Base-by-base conservation (phyloP, 225 moss, liverwort and hornwort species). In the Polytrichum commune region DNA sequence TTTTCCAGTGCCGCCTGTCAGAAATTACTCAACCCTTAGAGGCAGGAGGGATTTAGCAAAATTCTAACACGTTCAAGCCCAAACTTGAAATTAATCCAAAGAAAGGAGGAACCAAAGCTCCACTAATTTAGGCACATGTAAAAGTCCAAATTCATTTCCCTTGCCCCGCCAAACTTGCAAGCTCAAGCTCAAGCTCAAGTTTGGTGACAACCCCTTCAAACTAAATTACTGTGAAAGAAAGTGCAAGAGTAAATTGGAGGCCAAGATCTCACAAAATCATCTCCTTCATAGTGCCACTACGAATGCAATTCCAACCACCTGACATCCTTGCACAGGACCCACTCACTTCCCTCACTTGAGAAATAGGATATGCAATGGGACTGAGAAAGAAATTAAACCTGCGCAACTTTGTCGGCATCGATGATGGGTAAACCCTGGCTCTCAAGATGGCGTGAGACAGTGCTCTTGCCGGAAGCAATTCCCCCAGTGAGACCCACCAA, bases 401-500 rank as follows among this genome's bases (percentile, higher is more conserved):
- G 81, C 0, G 93, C 96, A 69, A 97, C 85, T 81, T 78, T 86
- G 79, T 97, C 93, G 13, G 96, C 93, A 66, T 93, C 93, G 74
- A 97, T 77, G 38, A 93, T 74, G 46, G 92, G 90, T 26, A 92
- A 54, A 27, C 89, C 93, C n/a, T 84, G 60, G 61, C 63, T 73
- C 61, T 85, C 64, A 7, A 97, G 86, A 7, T 88, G 88, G 72
- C 67, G 79, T 35, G 92, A 94, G 55, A 97, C 91, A 20, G 89
- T 92, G 81, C 92, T 97, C 82, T 93, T 97, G 62, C 92, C 92
- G 20, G 92, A 92, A 30, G 92, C 91, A 73, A 97, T 97, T 20
- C 92, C 96, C 66, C 96, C 96, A 7, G 92, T 92, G 55, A 97
- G 73, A 5, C 96, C 93, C 26, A 97, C 93, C 77, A 92, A 83